Evolutionary conservation across 192 early-diverging fungal species (phyloP).

Genomic region (Dimargaris cristalligena): DNA sequence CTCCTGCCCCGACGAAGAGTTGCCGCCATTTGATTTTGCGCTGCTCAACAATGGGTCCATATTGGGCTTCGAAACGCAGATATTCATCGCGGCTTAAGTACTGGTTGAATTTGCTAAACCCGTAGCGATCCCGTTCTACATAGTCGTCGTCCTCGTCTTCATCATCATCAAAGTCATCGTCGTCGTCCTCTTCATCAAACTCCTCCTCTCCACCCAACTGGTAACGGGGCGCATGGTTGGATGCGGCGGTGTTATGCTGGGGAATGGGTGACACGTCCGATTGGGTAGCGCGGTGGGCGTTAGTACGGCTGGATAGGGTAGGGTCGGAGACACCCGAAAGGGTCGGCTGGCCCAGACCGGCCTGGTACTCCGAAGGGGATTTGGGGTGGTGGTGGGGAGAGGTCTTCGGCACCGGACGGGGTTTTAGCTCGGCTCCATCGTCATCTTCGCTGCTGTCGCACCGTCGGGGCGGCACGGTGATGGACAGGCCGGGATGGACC

Average conservation of each 20-base stretch:
- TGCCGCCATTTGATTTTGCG: conserved; percentile 29
- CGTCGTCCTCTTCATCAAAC: conserved; percentile 7
- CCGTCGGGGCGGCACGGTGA: no score
- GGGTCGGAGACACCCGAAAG: no score
- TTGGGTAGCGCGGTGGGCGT: no score
- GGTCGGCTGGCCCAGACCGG: no score
- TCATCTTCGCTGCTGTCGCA: no score
- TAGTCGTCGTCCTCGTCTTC: background rate
- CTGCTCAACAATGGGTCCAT: conserved; percentile 28
- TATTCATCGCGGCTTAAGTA: conserved; percentile 31
- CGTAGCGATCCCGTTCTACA: conserved; percentile 31
- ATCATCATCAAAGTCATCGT: conserved; percentile 7
- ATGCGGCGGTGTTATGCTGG: background rate
- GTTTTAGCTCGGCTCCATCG: no score
- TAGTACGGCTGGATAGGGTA: no score
- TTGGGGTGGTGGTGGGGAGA: no score
- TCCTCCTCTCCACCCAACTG: background rate
- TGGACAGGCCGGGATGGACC: no score
- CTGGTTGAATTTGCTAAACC: conserved; percentile 32
- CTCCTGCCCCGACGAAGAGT: conserved; percentile 27
- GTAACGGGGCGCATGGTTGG: background rate
- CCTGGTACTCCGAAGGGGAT: no score
- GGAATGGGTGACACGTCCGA: background rate
- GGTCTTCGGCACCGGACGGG: no score
- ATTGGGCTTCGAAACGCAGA: conserved; percentile 28